phyloP scores from a whole-genome alignment of 768 basidiomycete genomes.

The Calocera cornea region DNA sequence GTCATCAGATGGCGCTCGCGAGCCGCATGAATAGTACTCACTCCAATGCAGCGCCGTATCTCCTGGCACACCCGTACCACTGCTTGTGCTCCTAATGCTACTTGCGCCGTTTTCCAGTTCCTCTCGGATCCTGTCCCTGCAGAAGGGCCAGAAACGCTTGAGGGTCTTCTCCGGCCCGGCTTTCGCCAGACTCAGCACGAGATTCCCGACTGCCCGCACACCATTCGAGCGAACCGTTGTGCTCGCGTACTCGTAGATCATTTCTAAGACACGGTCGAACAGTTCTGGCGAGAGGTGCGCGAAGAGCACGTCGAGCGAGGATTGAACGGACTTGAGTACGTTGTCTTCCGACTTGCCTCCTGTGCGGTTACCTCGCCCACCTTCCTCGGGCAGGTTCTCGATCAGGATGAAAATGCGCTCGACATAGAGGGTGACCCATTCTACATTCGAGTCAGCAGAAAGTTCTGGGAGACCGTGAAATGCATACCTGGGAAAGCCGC shows the following conservation, averaged over 20 bases:
- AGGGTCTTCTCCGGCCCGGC: constrained; percentile 63
- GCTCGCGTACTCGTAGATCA: constrained; percentile 78
- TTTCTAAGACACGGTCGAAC: constrained; percentile 72
- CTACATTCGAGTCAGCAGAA: constrained; percentile 25
- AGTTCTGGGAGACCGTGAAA: not conserved
- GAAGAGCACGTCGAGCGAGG: constrained; percentile 68
- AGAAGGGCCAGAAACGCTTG: constrained; percentile 66
- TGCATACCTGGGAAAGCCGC: constrained; percentile 57
- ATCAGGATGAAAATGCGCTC: constrained; percentile 67
- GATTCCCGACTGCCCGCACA: constrained; percentile 78
- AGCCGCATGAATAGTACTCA: constrained; percentile 26
- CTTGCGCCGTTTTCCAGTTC: constrained; percentile 87
- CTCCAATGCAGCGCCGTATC: constrained; percentile 92
- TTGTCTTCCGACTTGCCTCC: constrained; percentile 73
- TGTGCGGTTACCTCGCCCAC: constrained; percentile 69
- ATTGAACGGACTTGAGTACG: constrained; percentile 64
- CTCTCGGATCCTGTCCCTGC: constrained; percentile 58
- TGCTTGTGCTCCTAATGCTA: constrained; percentile 65
- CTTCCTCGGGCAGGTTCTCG: constrained; percentile 91
- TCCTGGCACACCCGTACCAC: constrained; percentile 57
- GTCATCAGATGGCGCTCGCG: not conserved
- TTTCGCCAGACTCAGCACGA: constrained; percentile 71
- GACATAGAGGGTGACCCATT: constrained; percentile 70
- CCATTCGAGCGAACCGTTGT: constrained; percentile 81
- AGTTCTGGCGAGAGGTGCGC: constrained; percentile 61